Conservation (phyloP, 2,329 filamentous ascomycete genomes). For the Geosmithia putterillii region DNA sequence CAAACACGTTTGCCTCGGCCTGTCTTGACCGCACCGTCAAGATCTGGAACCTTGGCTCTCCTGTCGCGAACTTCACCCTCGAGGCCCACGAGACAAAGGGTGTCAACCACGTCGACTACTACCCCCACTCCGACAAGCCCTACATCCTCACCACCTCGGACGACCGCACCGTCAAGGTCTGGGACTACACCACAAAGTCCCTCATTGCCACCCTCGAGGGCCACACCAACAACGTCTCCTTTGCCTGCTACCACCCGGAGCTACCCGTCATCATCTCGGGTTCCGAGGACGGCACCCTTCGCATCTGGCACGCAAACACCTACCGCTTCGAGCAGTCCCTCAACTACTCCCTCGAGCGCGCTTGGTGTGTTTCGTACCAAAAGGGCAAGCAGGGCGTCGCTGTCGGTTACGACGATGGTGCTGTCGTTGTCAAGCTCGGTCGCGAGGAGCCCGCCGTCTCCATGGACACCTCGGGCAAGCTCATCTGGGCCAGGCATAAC, state of each 20-base stretch:
- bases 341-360: slow-evolving; percentile 89
- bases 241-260: slow-evolving; percentile 95
- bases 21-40: slow-evolving; percentile 95
- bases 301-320: slow-evolving; percentile 98
- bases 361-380: slow-evolving; percentile 96
- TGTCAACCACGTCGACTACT: slow-evolving; percentile 95
- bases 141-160: slow-evolving; percentile 96
- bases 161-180: slow-evolving; percentile 92
- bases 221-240: slow-evolving; percentile 95
- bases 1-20: slow-evolving; percentile 81
- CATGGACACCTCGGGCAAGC: slow-evolving; percentile 91
- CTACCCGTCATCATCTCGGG: slow-evolving; percentile 94
- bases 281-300: slow-evolving; percentile 92
- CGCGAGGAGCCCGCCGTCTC: slow-evolving; percentile 94
- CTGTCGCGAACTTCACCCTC: slow-evolving; percentile 90
- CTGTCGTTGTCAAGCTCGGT: slow-evolving; percentile 95
- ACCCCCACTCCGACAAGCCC: slow-evolving; percentile 60
- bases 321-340: slow-evolving; percentile 92
- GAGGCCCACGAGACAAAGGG: slow-evolving; percentile 96
- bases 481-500: slow-evolving; percentile 92
- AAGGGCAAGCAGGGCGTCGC: slow-evolving; percentile 89
- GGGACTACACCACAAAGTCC: slow-evolving; percentile 98
- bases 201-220: slow-evolving; percentile 93
- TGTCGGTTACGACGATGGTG: slow-evolving; percentile 94
- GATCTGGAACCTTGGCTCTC: slow-evolving; percentile 91